Evolutionary conservation across 257 asterid genomes (phyloP), one percentile per base, ranked within the genome.

Genomic region (Ophiorrhiza pumila): DNA sequence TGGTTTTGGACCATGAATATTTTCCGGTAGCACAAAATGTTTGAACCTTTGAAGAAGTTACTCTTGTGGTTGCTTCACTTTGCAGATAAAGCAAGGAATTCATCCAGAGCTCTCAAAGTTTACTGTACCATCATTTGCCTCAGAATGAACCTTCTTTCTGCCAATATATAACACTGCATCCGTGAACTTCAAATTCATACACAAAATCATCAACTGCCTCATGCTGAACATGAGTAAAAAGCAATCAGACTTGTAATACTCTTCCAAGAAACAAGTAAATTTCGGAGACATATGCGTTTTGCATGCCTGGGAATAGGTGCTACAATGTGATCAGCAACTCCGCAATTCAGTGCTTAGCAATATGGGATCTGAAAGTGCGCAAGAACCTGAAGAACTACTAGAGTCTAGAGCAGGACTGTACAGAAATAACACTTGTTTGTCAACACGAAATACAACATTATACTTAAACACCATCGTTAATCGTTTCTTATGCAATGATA

Each of bases 281-380:
- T n/a, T 52, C 25, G 5, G 61, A 10, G 50, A 52, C 5, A 22
- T 71, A 77, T 18, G 15, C 45, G 47, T 32, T 71, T 77, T 2
- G 73, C 80, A 53, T 62, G 76, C 25, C 76, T 70, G 32, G 71
- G 58, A 41, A 77, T 34, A 29, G 76, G 76, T 32, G 76, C 42
- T 59, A 61, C 63, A 31, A 55, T 17, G 29, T 63, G 69, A 71
- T 72, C 60, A n/a, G 59, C 42, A 43, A 27, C 65, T 23, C 37
- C 18, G 45, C 49, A 12, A 4, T n/a, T 62, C 18, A 55, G 10
- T 8, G 49, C 52, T 42, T 17, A n/a, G 10, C 35, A 12, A 14
- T 35, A 56, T 23, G 9, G 13, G 34, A 15, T 14, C 7, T 43
- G 14, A 14, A 49, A 3, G 15, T 49, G 1, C 6, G 18, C 55